Percentiles rank a stretch among this genome's conserved stretches.
Conservation (phyloP, 1,284 basidiomycete genomes). For the Porodaedalea pini region DNA sequence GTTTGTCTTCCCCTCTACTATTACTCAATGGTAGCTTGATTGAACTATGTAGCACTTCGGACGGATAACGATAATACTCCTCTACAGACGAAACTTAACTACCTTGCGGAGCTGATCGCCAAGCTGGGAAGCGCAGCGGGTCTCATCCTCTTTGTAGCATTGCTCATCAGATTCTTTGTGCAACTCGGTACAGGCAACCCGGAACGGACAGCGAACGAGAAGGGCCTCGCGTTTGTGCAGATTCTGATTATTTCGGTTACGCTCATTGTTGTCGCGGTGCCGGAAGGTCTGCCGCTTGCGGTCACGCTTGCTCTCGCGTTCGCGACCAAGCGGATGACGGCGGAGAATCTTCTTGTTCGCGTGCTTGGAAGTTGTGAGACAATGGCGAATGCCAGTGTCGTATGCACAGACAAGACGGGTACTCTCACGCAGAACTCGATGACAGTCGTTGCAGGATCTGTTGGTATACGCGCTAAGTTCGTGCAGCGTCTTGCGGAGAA, state of each 20-base stretch:
- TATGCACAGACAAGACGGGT: constrained; percentile 96
- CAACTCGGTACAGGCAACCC: constrained; percentile 65
- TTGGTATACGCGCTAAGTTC: constrained; percentile 93
- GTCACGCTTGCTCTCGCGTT: constrained; percentile 96
- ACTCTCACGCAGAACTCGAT: constrained; percentile 93
- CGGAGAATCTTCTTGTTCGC: constrained; percentile 91
- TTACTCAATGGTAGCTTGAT: constrained; percentile 20
- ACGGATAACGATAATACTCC: constrained; percentile 86
- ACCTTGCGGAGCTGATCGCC: constrained; percentile 90
- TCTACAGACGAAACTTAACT: constrained; percentile 90
- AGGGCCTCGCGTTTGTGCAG: constrained; percentile 89
- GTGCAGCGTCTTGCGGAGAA: constrained; percentile 79
- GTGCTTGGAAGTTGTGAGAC: constrained; percentile 96
- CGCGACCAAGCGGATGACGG: constrained; percentile 96
- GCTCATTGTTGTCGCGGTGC: constrained; percentile 93
- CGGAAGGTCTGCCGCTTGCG: constrained; percentile 94
- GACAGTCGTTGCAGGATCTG: constrained; percentile 92
- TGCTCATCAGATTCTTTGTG: constrained; percentile 95
- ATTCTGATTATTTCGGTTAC: constrained; percentile 96
- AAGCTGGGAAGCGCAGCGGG: constrained; percentile 85
- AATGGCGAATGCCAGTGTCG: constrained; percentile 96
- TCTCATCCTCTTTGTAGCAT: constrained; percentile 73
- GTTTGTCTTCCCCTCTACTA: constrained; percentile 40
- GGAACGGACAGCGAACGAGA: constrained; percentile 67
- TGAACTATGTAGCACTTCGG: constrained; percentile 56